Evolutionary conservation across 129 eudicot genomes (phyloP), one percentile per base, ranked within the genome.

Genomic region (Apium graveolens): DNA sequence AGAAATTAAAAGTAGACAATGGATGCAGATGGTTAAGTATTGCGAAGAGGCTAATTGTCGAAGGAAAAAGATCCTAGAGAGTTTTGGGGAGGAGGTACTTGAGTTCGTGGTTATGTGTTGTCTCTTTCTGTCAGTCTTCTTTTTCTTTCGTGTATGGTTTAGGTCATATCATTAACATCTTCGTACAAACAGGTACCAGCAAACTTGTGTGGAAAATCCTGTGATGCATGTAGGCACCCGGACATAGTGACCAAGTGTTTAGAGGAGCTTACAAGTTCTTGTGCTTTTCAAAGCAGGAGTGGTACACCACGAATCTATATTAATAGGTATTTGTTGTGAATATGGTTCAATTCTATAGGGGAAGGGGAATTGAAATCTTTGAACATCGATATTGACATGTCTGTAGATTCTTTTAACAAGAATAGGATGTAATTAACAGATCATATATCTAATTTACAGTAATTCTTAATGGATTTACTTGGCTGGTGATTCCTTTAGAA

Each of bases 191-290:
- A 94, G 97, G 96, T 88, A 81, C 69, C 93, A 11, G 60, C 81
- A 55, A 86, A 89, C 27, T 73, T 91, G 41, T 94, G 98, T 78
- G 83, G 74, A 48, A 94, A 90, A 86, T 79, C 96, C 31, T 94
- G 98, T 87, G 98, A 94, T 87, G 80, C 93, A 73, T 94, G 98
- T 89, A 90, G 86, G 85, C 87, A 91, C 78, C 96, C 98, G 75
- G 80, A 84, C 66, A 21, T 85, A 57, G 94, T 95, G 75, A 78
- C 82, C 65, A 91, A 82, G 84, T 78, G 82, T 80, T 79, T 95
- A 78, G 94, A 91, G 86, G 96, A 95, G 79, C 92, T 95, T 69
- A 85, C 82, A 60, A 73, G 85, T 74, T 69, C 84, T 76, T 82
- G 81, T 75, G 78, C 92, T 74, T 79, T 85, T 81, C 89, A 80